Evolutionary conservation across 495 filamentous ascomycete species (phyloP).

Genomic region (Trichoderma reesei): DNA sequence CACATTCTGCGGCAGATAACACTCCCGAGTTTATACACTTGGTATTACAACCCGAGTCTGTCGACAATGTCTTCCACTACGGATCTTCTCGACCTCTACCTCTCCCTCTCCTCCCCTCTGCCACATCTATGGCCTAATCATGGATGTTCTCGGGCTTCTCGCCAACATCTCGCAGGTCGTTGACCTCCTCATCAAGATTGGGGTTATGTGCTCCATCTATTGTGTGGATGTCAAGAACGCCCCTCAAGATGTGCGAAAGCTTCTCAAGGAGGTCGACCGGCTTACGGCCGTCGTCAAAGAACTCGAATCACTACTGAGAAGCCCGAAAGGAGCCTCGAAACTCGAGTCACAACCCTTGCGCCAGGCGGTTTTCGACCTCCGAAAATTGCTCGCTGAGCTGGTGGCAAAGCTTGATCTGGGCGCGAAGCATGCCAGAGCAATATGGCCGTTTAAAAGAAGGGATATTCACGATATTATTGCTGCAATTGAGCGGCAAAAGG

Average conservation of each 20-base stretch:
- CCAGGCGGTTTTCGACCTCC: neutral
- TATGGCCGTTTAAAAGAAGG: neutral
- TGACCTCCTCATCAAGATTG: neutral
- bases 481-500: neutral
- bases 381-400: neutral
- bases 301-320: neutral
- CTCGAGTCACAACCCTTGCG: neutral
- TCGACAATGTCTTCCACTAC: no score
- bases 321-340: neutral
- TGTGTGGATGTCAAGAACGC: neutral
- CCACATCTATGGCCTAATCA: neutral
- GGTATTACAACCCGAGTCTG: no score
- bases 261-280: neutral
- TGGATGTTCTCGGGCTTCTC: neutral
- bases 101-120: neutral
- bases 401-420: neutral
- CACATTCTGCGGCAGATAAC: no score
- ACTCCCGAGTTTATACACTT: no score
- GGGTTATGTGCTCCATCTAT: conserved; percentile 1
- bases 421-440: neutral
- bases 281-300: neutral
- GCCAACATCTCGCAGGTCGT: neutral
- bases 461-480: neutral
- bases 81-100: neutral
- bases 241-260: neutral